Evolutionary conservation across 495 filamentous ascomycete species (phyloP).

Genomic region (Talaromyces liani): DNA sequence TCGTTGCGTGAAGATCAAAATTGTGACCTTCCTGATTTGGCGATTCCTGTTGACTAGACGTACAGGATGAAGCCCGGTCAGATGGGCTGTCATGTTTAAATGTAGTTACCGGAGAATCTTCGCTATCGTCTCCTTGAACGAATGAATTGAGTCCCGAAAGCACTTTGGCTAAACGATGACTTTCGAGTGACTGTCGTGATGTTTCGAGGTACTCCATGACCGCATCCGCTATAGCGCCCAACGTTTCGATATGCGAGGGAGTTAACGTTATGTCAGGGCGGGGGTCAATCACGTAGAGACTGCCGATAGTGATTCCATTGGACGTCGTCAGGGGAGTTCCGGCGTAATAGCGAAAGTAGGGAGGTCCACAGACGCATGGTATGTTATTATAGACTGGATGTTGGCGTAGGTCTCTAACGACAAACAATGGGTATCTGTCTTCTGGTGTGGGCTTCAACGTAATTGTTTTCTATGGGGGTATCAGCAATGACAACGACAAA

Average conservation of each 20-base stretch:
- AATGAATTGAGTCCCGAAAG: conserved; percentile 55
- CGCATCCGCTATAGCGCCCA: conserved; percentile 42
- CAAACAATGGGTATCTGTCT: conserved; percentile 27
- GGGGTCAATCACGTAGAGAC: conserved; percentile 57
- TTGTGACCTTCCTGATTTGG: background rate
- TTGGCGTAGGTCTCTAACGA: conserved; percentile 29
- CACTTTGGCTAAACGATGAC: conserved; percentile 49
- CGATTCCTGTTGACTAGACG: background rate
- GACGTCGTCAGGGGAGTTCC: conserved; percentile 54
- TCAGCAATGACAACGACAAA: background rate
- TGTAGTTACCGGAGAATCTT: conserved; percentile 24
- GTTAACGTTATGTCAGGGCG: conserved; percentile 28
- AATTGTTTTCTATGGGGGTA: conserved; percentile 17
- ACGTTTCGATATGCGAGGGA: conserved; percentile 27
- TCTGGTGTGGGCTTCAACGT: conserved; percentile 29
- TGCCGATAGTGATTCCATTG: conserved; percentile 63
- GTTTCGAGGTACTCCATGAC: conserved; percentile 60
- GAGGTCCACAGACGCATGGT: conserved; percentile 33
- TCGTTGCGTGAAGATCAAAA: background rate
- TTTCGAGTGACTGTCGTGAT: conserved; percentile 47
- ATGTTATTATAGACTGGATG: conserved; percentile 34
- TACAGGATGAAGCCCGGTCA: conserved; percentile 5
- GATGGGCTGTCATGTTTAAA: background rate
- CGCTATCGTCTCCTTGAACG: conserved; percentile 42
- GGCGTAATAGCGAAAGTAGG: conserved; percentile 39